Evolutionary conservation across 495 filamentous ascomycete genomes (phyloP), one percentile per base, ranked within the genome.

Genomic region (Penicillium coffeae): DNA sequence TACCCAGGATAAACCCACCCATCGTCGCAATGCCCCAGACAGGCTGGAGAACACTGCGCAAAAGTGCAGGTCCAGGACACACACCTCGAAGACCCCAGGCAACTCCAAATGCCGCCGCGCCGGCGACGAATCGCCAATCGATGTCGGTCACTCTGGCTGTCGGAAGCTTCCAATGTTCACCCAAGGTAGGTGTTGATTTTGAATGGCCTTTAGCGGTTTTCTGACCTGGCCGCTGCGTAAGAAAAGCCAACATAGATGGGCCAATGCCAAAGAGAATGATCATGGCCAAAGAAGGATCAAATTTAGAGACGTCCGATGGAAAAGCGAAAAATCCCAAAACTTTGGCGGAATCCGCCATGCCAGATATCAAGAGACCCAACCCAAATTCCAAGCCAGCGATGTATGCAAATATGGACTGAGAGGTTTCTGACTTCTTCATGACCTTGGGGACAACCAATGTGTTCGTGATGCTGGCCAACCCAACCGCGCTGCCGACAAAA

Each of bases 41-140:
- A 1, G 79, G 79, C 49, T 79, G 76, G 8, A 73, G 42, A 6
- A 75, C 56, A 4, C 70, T 46, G 16, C 75, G 69, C 55, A 82
- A 48, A 8, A 79, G 58, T 1, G 71, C 79, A 7, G 80, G 76
- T 0, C 80, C 80, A 0, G 80, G 80, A 50, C 80, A 84, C 2
- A 78, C 69, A 1, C 80, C 80, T 21, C 58, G 60, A 42, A 80
- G 50, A 4, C 80, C 80, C 79, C 79, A 84, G 0, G 69, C 75
- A 13, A 82, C 38, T 0, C 80, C 80, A 56, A 83, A 84, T 1
- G 68, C 59, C 19, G 60, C 64, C 9, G 74, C 68, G 15, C 80
- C 80, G 2, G 61, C 54, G 4, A 82, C 53, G 45, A 84, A 77
- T n/a, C 65, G 71, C 67, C 70, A 73, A 45, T 82, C 73, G 12